These are phyloP conservation scores for Emergomyces orientalis DNA, from an alignment of 2,329 filamentous ascomycete genomes.

Conservation along the genomic window DNA sequence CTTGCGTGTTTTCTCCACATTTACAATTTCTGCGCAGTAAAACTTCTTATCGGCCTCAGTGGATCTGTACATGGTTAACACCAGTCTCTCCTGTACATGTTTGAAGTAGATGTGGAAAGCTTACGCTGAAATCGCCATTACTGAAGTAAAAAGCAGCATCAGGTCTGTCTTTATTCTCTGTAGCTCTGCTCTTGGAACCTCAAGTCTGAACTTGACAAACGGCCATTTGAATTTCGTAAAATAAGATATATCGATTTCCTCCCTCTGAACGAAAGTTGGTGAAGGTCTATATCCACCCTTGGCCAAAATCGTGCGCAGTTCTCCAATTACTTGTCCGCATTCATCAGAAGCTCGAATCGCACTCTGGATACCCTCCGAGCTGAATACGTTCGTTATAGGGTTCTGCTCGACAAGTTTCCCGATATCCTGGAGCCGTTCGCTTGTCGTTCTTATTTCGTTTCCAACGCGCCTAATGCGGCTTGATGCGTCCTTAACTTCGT, in stretches of 20 bases:
- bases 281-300: conserved; percentile 6
- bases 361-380: conserved; percentile 11
- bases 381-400: conserved; percentile 7
- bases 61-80: background rate
- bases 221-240: conserved; percentile 13
- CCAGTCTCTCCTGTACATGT: too few relatives aligned
- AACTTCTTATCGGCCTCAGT: conserved; percentile 4
- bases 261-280: background rate
- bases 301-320: conserved; percentile 10
- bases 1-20: conserved; percentile 2
- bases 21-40: conserved; percentile 9
- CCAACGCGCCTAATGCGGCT: conserved; percentile 8
- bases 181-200: conserved; percentile 10
- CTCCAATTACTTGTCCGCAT: conserved; percentile 9
- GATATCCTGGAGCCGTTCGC: conserved; percentile 12
- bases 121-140: conserved; percentile 10
- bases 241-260: conserved; percentile 10
- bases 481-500: conserved; percentile 11
- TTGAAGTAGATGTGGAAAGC: too few relatives aligned
- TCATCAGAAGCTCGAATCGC: conserved; percentile 12
- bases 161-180: conserved; percentile 13
- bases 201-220: conserved; percentile 13
- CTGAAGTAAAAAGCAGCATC: conserved; percentile 10
- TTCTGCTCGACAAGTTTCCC: conserved; percentile 10
- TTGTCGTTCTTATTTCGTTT: conserved; percentile 12